These are phyloP conservation scores for Paramyrothecium roridum DNA, from an alignment of 2,329 filamentous ascomycete species.

Conservation along the genomic window DNA sequence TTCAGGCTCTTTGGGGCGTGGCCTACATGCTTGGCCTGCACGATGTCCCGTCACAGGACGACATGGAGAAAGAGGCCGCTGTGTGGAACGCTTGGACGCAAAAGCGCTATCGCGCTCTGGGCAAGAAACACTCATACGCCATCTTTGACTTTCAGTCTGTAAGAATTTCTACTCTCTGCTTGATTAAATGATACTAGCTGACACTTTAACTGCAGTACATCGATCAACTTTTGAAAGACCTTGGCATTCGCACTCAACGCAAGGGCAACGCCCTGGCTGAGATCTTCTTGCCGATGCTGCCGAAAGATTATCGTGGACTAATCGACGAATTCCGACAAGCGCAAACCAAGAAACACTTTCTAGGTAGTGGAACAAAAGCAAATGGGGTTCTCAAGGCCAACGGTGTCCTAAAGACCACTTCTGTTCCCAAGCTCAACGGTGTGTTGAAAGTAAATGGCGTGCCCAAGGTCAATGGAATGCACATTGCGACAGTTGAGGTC, in stretches of 20 bases:
- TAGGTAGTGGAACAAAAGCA: no score
- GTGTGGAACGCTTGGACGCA: conserved; percentile 26
- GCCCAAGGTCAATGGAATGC: no score
- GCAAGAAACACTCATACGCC: conserved; percentile 23
- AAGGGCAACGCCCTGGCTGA: conserved; percentile 11
- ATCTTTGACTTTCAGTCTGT: conserved; percentile 22
- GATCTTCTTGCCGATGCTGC: conserved; percentile 9
- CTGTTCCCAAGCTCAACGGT: no score
- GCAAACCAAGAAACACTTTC: not conserved
- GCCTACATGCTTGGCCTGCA: conserved; percentile 20
- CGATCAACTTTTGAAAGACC: conserved; percentile 11
- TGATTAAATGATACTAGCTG: no score
- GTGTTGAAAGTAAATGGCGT: no score
- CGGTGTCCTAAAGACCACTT: no score
- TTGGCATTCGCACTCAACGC: conserved; percentile 10
- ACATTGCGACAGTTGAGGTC: no score
- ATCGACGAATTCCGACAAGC: conserved; percentile 9
- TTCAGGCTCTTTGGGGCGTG: conserved; percentile 27
- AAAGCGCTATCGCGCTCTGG: conserved; percentile 26
- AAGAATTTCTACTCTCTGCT: not conserved
- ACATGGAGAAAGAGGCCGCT: conserved; percentile 25
- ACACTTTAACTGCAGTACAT: conserved; percentile 10
- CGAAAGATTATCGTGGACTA: conserved; percentile 10
- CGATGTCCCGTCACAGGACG: conserved; percentile 16
- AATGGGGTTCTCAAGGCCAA: no score